Evolutionary conservation across 2,329 filamentous ascomycete genomes (phyloP), one percentile per base, ranked within the genome.

Genomic region (Cladosporium sp.): DNA sequence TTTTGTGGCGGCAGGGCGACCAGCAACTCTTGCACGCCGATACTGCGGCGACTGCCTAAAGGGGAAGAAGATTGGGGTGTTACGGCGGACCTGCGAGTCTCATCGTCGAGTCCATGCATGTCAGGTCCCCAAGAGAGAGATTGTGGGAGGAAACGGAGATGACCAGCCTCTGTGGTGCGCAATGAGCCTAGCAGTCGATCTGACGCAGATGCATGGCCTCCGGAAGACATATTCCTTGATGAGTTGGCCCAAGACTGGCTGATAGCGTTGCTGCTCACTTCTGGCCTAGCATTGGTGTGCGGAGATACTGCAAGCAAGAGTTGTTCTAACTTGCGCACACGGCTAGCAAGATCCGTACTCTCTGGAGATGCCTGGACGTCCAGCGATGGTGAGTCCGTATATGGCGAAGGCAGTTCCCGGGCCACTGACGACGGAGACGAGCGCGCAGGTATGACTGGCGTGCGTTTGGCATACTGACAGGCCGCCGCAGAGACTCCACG

Each of bases 401-500:
- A 52, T 3, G 49, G 24, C n/a, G 49, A 52, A 15, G 24, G 49
- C 10, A 18, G n/a, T 5, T 24, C 44, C 44, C 8, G 44, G n/a
- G 18, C 10, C 7, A 12, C 10, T 3, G 44, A 47, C 6, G 7
- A 18, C 18, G 7, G 44, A 47, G 44, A 14, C 44, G 44, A 47
- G 44, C 44, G 44, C 14, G 44, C 3, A 38, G 3, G 34, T 12
- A 38, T 15, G 12, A 38, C 34, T 4, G 44, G 44, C 7, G 44
- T 52, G 21, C 49, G 49, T 21, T 24, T 44, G 32, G 57, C 32
- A 11, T 59, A 59, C 57, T 59, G 57, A 74, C 14, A 66, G 12
- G 26, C 26, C 34, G 24, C n/a, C 21, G 28, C 15, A 30, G 75
- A 73, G 6, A 79, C 69, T 8, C 78, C 78, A 28, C 78, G 75